Percentiles rank a stretch among this genome's conserved stretches.
Conservation (phyloP, 2,329 filamentous ascomycete species). For the Cadophora sp. region DNA sequence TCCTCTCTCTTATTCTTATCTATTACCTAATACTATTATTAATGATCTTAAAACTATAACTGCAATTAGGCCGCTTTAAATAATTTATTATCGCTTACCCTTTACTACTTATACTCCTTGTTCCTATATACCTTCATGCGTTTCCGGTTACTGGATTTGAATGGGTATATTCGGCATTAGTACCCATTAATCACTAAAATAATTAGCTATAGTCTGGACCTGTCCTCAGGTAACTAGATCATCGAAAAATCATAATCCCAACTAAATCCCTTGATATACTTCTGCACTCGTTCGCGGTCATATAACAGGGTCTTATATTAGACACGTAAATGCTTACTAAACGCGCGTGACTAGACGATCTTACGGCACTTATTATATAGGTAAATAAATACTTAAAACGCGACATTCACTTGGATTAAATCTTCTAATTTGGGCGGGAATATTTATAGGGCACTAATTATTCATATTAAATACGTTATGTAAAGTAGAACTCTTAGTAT, state of each 20-base stretch:
- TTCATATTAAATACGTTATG: not conserved
- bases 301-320: not conserved
- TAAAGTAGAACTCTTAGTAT: not conserved
- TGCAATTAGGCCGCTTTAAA: not conserved
- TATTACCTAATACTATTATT: not conserved
- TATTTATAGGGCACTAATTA: not conserved
- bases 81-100: not conserved
- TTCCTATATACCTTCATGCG: not conserved
- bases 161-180: not conserved
- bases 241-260: not conserved
- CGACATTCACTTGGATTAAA: not conserved
- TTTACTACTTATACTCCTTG: not conserved
- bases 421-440: not conserved
- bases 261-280: not conserved
- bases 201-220: not conserved
- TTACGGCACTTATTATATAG: not conserved
- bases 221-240: not conserved
- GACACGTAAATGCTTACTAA: not conserved
- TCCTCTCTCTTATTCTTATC: not conserved
- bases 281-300: not conserved
- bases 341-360: not conserved
- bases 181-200: not conserved
- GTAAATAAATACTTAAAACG: not conserved
- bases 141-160: not conserved
- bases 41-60: conserved; percentile 1